Evolutionary conservation across 371 early-diverging fungal species (phyloP).

Genomic region (Dentiscutata heterogama): DNA sequence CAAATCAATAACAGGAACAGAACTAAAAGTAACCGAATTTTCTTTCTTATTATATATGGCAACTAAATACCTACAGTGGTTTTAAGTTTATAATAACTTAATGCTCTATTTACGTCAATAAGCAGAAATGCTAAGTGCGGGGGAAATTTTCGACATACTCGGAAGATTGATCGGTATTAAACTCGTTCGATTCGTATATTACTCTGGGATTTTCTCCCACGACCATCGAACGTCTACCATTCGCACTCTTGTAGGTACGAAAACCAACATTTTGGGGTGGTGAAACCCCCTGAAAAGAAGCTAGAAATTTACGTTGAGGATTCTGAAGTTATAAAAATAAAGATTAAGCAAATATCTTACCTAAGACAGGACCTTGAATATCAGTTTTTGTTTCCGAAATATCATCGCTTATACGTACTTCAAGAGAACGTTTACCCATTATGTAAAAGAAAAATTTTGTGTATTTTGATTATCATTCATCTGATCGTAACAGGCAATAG

Average conservation of each 20-base stretch:
- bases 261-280: background rate
- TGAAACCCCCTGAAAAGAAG: background rate
- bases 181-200: background rate
- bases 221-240: background rate
- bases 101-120: background rate
- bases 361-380: no score
- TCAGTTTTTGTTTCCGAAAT: no score
- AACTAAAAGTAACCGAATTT: background rate
- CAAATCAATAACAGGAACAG: background rate
- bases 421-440: no score
- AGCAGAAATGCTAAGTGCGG: background rate
- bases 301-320: background rate
- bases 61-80: background rate
- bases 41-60: slow-evolving; percentile 21
- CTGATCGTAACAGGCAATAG: no score
- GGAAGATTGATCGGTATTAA: background rate
- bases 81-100: background rate
- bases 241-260: background rate
- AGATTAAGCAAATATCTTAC: no score
- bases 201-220: background rate
- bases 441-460: no score
- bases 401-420: no score
- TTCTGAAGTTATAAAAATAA: no score
- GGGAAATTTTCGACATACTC: background rate
- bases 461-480: no score